Evolutionary conservation across 139 green algal genomes (phyloP).

Genomic region (Spirogloea muscicola): DNA sequence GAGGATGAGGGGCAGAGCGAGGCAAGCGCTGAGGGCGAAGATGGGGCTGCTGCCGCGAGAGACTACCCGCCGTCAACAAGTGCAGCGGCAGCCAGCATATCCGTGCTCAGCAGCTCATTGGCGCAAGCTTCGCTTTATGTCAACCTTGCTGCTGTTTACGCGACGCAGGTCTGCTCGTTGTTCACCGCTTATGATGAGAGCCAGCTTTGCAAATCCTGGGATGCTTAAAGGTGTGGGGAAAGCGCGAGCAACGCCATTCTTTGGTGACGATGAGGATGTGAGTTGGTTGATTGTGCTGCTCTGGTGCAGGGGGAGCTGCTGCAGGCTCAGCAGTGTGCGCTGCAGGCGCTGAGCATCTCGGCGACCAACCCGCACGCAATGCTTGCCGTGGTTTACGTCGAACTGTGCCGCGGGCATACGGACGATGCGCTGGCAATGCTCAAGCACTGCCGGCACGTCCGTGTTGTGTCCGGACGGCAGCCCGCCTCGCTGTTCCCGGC

Average conservation of each 20-base stretch:
- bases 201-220: too few species aligned
- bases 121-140: constrained; percentile 20
- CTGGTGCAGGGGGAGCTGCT: constrained; percentile 34
- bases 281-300: too few species aligned
- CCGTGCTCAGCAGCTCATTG: too few species aligned
- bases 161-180: too few species aligned
- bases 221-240: too few species aligned
- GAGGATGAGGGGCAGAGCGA: constrained; percentile 4
- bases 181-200: too few species aligned
- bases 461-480: too few species aligned
- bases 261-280: too few species aligned
- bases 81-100: not conserved
- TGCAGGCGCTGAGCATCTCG: constrained; percentile 23
- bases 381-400: constrained; percentile 28
- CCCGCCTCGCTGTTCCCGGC: too few species aligned
- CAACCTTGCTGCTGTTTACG: constrained; percentile 38
- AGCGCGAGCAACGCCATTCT: too few species aligned
- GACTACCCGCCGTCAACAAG: not conserved
- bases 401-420: constrained; percentile 16
- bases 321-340: constrained; percentile 38
- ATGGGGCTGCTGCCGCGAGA: not conserved
- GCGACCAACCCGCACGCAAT: constrained; percentile 24
- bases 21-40: constrained; percentile 6
- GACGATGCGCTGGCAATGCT: constrained; percentile 34
- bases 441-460: constrained; percentile 29